phyloP scores from a whole-genome alignment of 805 yeast species.

The Candida ficus region DNA sequence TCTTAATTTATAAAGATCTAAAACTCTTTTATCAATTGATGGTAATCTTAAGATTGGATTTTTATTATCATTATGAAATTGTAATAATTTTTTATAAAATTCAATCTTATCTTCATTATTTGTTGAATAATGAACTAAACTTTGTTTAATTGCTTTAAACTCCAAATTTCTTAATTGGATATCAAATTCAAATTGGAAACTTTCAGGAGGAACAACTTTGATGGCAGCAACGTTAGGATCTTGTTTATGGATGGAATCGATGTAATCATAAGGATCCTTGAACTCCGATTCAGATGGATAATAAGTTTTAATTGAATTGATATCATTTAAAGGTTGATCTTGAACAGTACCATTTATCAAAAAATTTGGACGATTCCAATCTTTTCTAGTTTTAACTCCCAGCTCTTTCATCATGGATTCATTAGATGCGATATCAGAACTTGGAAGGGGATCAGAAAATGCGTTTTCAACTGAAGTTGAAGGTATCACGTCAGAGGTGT shows the following conservation, averaged over 20 bases:
- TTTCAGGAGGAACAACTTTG: constrained; percentile 52
- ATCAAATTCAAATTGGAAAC: constrained; percentile 30
- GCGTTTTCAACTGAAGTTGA: no score
- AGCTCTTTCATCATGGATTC: constrained; percentile 1
- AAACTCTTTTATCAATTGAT: constrained; percentile 56
- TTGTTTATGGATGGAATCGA: constrained; percentile 37
- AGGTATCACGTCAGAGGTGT: no score
- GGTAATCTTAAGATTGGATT: constrained; percentile 47
- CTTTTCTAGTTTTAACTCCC: constrained; percentile 1
- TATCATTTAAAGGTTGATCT: background rate
- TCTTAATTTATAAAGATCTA: constrained; percentile 59
- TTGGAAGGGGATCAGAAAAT: no score
- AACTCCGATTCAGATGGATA: constrained; percentile 44
- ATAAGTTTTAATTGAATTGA: constrained; percentile 3
- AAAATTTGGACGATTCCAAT: no score
- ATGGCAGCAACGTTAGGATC: constrained; percentile 58
- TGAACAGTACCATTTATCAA: background rate
- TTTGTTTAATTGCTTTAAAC: constrained; percentile 47
- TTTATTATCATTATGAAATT: constrained; percentile 31
- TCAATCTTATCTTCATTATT: constrained; percentile 39
- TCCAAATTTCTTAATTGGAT: constrained; percentile 43
- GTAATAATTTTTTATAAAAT: constrained; percentile 43
- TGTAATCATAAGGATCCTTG: constrained; percentile 49
- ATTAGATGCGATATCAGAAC: no score
- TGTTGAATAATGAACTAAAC: constrained; percentile 35